Evolutionary conservation across 108 stramenopile species (phyloP), one percentile per base, ranked within the genome.

Genomic region (Skeletonema grethae): DNA sequence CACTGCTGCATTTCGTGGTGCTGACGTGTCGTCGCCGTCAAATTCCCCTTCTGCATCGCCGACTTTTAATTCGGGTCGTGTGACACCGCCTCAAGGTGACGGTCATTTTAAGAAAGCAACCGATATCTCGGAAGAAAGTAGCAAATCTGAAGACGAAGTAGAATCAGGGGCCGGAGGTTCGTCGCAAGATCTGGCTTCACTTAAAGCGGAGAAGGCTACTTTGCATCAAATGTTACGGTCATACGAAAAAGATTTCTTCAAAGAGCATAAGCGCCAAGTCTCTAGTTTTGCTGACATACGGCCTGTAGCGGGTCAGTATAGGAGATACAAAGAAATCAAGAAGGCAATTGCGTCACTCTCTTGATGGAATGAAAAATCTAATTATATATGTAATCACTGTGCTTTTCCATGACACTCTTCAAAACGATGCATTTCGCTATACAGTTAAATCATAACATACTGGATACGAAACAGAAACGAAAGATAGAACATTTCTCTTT

Each of bases 301-400:
- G 43, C 95, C 95, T n/a, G 93, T 96, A 12, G 95, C 95, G n/a
- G 79, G 82, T 53, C 90, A 94, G 60, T 96, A 94, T 83, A 87
- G 93, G 58, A 81, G 93, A 41, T 96, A 94, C 82, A 96, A 96
- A 80, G 95, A 96, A 70, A 94, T 96, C 57, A 96, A 96, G 62
- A 91, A 83, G 68, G 86, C 88, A 11, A 95, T 95, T 57, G 86
- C 88, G 11, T 78, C 81, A 13, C 22, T 83, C 2, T 53, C 50
- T 0, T 53, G 50, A 28, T 28, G 25, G 25, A 28, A 28, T 28
- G 25, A 28, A 28, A 28, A 28, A 28, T 28, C 0, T 28, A 28
- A 28, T 28, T 1, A 28, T 28, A 28, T 28, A 28, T 28, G 25
- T 28, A 28, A 28, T n/a, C n/a, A n/a, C 25, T 28, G 25, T 28